Evolutionary conservation across 805 yeast genomes (phyloP).

Genomic region (Novakomyces olei): DNA sequence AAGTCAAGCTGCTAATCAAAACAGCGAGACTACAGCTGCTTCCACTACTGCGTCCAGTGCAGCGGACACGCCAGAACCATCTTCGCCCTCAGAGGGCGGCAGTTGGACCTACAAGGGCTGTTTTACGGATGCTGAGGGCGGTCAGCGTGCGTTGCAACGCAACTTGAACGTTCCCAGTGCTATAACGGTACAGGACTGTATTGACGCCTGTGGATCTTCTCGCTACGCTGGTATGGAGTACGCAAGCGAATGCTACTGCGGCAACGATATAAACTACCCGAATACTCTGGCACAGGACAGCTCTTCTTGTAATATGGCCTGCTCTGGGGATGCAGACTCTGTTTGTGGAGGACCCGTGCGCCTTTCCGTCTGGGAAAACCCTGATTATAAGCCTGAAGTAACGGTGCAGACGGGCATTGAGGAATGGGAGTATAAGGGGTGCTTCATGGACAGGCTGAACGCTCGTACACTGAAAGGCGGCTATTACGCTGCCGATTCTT

Average conservation of each 20-base stretch:
- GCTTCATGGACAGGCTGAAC: background rate
- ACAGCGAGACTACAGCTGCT: background rate
- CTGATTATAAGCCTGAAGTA: no score
- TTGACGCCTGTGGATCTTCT: background rate
- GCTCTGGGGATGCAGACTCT: conserved; percentile 1
- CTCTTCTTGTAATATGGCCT: conserved; percentile 2
- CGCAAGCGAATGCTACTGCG: conserved; percentile 4
- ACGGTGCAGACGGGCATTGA: no score
- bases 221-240: conserved; percentile 4
- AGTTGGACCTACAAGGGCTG: conserved; percentile 3
- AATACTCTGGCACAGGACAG: background rate
- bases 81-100: no score
- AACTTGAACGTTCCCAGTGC: background rate
- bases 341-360: background rate
- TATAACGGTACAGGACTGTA: background rate
- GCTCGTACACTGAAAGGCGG: background rate
- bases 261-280: no score
- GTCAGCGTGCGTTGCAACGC: conserved; percentile 1
- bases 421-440: background rate
- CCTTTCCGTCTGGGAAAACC: no score
- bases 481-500: background rate
- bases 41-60: no score
- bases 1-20: conserved; percentile 1
- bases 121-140: conserved; percentile 1
- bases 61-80: no score